These are phyloP conservation scores for Xylariomycetidae sp. DNA, from an alignment of 2,329 filamentous ascomycete genomes.

Conservation along the genomic window DNA sequence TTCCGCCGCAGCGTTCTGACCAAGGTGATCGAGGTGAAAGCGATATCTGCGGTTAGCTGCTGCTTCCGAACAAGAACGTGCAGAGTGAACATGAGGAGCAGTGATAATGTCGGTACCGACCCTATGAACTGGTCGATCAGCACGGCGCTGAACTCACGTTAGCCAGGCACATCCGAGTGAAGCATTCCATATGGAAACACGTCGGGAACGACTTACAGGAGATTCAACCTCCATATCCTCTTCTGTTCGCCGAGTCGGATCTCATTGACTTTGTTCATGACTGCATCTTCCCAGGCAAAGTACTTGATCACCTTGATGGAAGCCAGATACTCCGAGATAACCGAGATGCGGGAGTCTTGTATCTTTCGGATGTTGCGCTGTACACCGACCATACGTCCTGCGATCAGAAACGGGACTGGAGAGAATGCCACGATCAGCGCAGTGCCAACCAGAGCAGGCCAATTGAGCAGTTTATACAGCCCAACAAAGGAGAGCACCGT, in stretches of 20 bases:
- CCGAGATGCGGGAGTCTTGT: slow-evolving; percentile 51
- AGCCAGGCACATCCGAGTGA: slow-evolving; percentile 1
- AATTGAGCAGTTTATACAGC: slow-evolving; percentile 50
- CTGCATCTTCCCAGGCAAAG: slow-evolving; percentile 53
- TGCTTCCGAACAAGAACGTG: slow-evolving; percentile 42
- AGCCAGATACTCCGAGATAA: slow-evolving; percentile 51
- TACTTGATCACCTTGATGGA: slow-evolving; percentile 56
- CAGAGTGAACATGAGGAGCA: slow-evolving; percentile 49
- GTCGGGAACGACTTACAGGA: slow-evolving; percentile 42
- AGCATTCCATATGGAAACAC: no score
- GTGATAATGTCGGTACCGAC: slow-evolving; percentile 43
- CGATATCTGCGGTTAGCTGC: slow-evolving; percentile 47
- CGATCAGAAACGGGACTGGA: slow-evolving; percentile 45
- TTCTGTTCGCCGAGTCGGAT: slow-evolving; percentile 46
- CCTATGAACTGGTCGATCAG: slow-evolving; percentile 43
- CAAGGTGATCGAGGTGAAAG: slow-evolving; percentile 50
- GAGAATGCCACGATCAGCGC: slow-evolving; percentile 39
- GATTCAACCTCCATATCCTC: slow-evolving; percentile 46
- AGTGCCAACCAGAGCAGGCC: slow-evolving; percentile 48
- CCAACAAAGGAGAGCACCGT: slow-evolving; percentile 43
- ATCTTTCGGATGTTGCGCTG: slow-evolving; percentile 48
- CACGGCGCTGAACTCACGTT: slow-evolving; percentile 16
- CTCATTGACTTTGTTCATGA: slow-evolving; percentile 43
- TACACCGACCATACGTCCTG: slow-evolving; percentile 41
- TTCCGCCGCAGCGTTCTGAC: slow-evolving; percentile 48